A percentile compares a stretch with the other conserved stretches of the same genome.
phyloP scores from a whole-genome alignment of 306 rosid genomes.

The Coriaria nepalensis region DNA sequence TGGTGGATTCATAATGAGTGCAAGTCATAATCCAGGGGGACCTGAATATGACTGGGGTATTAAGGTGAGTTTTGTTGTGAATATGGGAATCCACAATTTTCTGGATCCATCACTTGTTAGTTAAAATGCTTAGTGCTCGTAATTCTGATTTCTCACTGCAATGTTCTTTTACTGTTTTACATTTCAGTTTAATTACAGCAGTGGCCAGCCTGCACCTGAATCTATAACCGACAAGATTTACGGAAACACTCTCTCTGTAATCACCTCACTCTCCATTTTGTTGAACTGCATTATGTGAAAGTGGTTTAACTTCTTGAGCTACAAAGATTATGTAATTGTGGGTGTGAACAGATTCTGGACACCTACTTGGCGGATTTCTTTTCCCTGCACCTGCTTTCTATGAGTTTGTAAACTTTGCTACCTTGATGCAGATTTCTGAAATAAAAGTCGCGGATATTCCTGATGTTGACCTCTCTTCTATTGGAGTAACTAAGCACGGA shows the following conservation, averaged over 20 bases:
- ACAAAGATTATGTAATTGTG: no score
- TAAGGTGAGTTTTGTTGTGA: constrained; percentile 42
- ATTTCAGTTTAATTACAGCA: constrained; percentile 82
- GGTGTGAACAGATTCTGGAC: no score
- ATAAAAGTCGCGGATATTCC: constrained; percentile 78
- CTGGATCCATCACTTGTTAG: neutral
- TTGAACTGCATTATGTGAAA: neutral
- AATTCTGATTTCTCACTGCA: constrained; percentile 23
- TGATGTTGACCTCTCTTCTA: constrained; percentile 67
- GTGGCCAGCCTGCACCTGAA: constrained; percentile 99
- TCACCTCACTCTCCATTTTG: constrained; percentile 20
- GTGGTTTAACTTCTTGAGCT: no score
- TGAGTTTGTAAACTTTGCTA: constrained; percentile 14
- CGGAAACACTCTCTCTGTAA: constrained; percentile 91
- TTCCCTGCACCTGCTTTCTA: constrained; percentile 2
- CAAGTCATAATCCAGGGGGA: constrained; percentile 98
- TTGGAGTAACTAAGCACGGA: constrained; percentile 60
- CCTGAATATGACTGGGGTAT: constrained; percentile 99
- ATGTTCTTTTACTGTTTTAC: constrained; percentile 12
- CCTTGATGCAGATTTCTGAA: constrained; percentile 56
- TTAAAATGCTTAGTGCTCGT: no score
- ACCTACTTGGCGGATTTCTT: neutral
- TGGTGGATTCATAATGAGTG: constrained; percentile 98
- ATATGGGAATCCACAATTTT: no score
- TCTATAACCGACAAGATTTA: constrained; percentile 94